Evolutionary conservation across 1,284 basidiomycete species (phyloP), one percentile per base, ranked within the genome.

Genomic region (Moesziomyces antarcticus): DNA sequence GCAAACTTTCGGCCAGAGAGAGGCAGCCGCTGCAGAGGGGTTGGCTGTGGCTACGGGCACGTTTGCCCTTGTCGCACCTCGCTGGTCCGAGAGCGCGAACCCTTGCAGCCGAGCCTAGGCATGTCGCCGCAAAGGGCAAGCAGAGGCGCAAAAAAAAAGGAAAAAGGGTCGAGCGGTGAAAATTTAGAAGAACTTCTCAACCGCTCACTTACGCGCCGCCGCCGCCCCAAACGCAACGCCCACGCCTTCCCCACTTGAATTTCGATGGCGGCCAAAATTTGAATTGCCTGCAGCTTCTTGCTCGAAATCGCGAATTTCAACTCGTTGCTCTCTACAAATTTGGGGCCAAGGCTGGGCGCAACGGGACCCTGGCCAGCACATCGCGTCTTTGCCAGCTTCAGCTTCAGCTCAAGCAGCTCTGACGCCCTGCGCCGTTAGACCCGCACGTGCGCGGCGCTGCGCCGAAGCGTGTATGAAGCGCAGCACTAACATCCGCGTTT

Each of bases 151-250:
- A 50, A 54, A 24, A 62, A 40, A 35, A 22, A 27, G 21, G 16
- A 54, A 50, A 53, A 49, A 50, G n/a, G 16, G 10, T 37, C 35
- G 35, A 37, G 35, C 14, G 27, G 30, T n/a, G 24, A 65, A 61
- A 62, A 33, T 50, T 58, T 62, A 50, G 59, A 62, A 68, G 51
- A 68, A 67, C 35, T 37, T 37, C 35, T 37, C 35, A 37, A 37
- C n/a, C 16, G 30, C 8, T 10, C 30, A 30, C 30, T 30, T 30
- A 30, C 30, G 30, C 30, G 30, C 35, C 35, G 16, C 13, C 35
- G 13, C 42, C n/a, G n/a, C 56, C 56, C 50, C 24, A 41, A 43
- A 42, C 22, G 20, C 37, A 42, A 21, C n/a, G 43, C 30, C 40
- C 24, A 25, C 24, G 24, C 24, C 24, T 25, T 25, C 24, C 50